Base-by-base conservation (phyloP, 805 yeast genomes). In the Kodamaea jinghongensis region DNA sequence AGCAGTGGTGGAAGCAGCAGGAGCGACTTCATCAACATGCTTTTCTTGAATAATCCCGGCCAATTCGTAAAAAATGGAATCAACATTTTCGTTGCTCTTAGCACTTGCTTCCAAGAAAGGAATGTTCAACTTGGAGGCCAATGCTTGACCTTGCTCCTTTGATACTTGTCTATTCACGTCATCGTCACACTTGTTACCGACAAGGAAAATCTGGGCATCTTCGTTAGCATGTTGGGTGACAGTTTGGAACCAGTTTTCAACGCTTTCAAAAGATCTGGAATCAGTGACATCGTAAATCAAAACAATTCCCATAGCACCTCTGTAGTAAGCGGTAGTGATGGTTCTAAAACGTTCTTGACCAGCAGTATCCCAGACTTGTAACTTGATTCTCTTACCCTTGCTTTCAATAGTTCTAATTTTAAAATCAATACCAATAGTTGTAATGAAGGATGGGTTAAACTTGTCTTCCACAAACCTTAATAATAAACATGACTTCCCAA, bases 391-490 rank as follows among this genome's bases (percentile, higher is more conserved):
- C 66, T 86, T 86, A 39, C 96, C 96, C 48, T 91, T 91, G 49
- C 90, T 76, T 54, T 91, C 97, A 51, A 90, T 86, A 20, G 96
- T 90, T 67, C 96, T 84, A 61, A 93, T 91, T 71, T 93, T 93
- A 77, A 93, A 93, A 65, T 93, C 99, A 55, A 93, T 93, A 40
- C 99, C 99, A 56, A 93, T 93, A 34, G 99, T 93, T 44, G 98
- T 89, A 67, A 93, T 93, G 66, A 91, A 93, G 14, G 93, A 81
- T 4, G 98, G 97, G 55, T 91, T 90, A 72, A 93, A 93, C 65
- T 89, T 90, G 66, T 91, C 97, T 54, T 89, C 96, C 44, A 91
- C 96, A 67, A 91, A 91, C 59, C 98, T 80, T 48, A 91, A 78
- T 54, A 90, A 72, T 44, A 90, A 74, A 73, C 97, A 91, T 30